Evolutionary conservation across 495 filamentous ascomycete genomes (phyloP).

Genomic region (Gamarada debralockiae): DNA sequence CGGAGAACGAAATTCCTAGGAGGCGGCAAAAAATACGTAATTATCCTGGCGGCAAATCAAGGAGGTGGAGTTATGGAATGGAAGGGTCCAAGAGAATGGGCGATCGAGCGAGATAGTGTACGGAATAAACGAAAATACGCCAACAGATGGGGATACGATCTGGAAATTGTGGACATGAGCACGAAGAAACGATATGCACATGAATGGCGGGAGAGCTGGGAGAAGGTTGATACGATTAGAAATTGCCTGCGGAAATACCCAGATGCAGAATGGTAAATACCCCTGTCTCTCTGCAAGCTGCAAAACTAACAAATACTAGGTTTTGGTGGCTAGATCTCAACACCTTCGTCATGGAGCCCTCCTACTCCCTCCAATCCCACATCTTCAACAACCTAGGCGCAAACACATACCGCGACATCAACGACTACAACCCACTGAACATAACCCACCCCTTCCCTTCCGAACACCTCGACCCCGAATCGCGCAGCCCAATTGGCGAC

Average conservation of each 20-base stretch:
- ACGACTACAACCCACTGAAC: constrained; percentile 91
- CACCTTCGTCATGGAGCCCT: constrained; percentile 97
- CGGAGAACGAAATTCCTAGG: constrained; percentile 53
- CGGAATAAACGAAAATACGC: constrained; percentile 91
- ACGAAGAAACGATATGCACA: constrained; percentile 98
- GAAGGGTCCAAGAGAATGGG: constrained; percentile 98
- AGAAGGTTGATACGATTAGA: constrained; percentile 94
- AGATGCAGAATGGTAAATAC: constrained; percentile 84
- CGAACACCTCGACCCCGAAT: constrained; percentile 67
- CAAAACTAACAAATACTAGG: constrained; percentile 48
- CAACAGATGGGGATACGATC: constrained; percentile 85
- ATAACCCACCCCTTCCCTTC: constrained; percentile 78
- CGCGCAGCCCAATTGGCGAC: constrained; percentile 71
- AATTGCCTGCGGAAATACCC: constrained; percentile 91
- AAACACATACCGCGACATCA: constrained; percentile 92
- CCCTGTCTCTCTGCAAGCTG: background rate
- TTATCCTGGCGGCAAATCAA: constrained; percentile 90
- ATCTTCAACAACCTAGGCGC: constrained; percentile 76
- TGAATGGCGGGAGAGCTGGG: constrained; percentile 99
- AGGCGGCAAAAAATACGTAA: constrained; percentile 85
- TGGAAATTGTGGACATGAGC: constrained; percentile 96
- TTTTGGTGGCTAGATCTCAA: constrained; percentile 99
- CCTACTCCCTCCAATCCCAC: constrained; percentile 83
- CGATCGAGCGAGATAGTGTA: constrained; percentile 93
- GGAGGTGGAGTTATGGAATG: constrained; percentile 98